These are phyloP conservation scores for Pythium plurisporium DNA, from an alignment of 352 stramenopile species.

Conservation along the genomic window DNA sequence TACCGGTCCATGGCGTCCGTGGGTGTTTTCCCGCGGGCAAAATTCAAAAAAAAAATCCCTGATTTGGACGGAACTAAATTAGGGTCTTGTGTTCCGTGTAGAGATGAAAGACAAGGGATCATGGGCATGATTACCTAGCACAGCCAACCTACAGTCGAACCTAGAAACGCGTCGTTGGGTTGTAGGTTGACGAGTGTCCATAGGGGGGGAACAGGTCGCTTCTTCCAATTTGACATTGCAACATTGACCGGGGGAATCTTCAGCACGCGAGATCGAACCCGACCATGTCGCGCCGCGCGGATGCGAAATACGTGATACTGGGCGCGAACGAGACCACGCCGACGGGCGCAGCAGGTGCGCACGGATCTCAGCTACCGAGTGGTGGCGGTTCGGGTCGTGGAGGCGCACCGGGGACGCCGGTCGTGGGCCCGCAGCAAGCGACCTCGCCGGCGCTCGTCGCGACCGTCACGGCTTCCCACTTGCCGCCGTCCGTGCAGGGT, in stretches of 20 bases:
- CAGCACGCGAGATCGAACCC: no score
- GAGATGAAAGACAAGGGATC: no score
- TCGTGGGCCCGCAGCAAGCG: neutral
- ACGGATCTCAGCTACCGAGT: neutral
- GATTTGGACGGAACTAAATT: no score
- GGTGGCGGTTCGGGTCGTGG: neutral
- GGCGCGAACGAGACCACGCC: neutral
- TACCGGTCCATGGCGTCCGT: constrained; percentile 34
- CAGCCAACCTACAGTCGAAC: no score
- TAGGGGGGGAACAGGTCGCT: no score
- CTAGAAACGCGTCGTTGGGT: no score
- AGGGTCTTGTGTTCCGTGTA: no score
- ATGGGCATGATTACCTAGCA: no score
- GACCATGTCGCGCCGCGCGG: constrained; percentile 10
- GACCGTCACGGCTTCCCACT: neutral
- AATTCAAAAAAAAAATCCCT: constrained; percentile 15
- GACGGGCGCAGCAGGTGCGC: neutral
- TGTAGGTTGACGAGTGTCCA: no score
- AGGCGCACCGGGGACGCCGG: neutral
- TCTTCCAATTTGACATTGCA: neutral
- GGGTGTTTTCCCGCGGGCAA: neutral
- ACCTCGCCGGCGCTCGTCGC: neutral
- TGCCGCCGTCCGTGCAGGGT: constrained; percentile 11
- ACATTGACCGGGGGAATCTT: no score
- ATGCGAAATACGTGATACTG: neutral